Conservation (phyloP, 768 basidiomycete genomes). For the Suillus placidus region DNA sequence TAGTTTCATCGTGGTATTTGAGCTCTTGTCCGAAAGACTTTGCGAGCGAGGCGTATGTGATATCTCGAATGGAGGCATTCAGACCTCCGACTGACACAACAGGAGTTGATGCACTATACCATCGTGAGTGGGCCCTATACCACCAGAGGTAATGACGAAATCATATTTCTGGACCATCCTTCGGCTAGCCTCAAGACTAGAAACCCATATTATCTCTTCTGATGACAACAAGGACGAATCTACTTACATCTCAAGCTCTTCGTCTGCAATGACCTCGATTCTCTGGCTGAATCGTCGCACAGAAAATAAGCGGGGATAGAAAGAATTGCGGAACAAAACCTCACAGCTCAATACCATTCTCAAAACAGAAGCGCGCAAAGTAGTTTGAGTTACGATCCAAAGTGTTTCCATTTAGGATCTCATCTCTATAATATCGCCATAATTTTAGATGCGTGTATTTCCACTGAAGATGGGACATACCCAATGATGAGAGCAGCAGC, state of each 20-base stretch:
- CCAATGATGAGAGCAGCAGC: conserved; percentile 80
- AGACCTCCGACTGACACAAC: not conserved
- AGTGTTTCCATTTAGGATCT: conserved; percentile 92
- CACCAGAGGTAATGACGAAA: conserved; percentile 88
- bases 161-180: conserved; percentile 84
- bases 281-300: conserved; percentile 56
- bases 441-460: not conserved
- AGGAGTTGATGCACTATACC: conserved; percentile 44
- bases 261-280: conserved; percentile 90
- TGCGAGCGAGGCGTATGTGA: conserved; percentile 87
- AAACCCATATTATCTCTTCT: not conserved
- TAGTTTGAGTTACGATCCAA: conserved; percentile 82
- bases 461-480: conserved; percentile 39
- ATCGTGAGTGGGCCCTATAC: conserved; percentile 91
- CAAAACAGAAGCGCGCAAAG: conserved; percentile 88
- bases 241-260: conserved; percentile 78
- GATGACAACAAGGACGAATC: not conserved
- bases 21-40: conserved; percentile 79
- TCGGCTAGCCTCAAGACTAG: conserved; percentile 80
- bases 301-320: conserved; percentile 19
- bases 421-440: conserved; percentile 57
- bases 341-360: conserved; percentile 81
- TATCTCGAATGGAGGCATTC: conserved; percentile 51
- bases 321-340: conserved; percentile 15
- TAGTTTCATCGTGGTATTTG: conserved; percentile 75